Base-by-base conservation (phyloP, 176 grass and related monocot genomes). In the Saccharum officinarum region DNA sequence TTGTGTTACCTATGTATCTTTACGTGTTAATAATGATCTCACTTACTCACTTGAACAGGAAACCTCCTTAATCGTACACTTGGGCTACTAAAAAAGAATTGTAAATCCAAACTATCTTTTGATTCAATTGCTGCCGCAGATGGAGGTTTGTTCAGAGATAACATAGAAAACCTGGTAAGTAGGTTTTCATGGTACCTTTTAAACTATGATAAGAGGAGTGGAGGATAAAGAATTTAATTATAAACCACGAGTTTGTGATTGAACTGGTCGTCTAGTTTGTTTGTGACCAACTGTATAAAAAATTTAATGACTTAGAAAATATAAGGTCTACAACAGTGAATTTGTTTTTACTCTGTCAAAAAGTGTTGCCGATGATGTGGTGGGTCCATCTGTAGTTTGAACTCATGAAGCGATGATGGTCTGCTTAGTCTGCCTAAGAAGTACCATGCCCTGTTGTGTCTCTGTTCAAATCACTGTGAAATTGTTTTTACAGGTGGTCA, bases 31-130 rank as follows among this genome's bases (percentile, higher is more conserved):
- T 86, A 64, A 78, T 52, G 18, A 77, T 82, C 70, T 44, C 10
- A 28, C 85, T 84, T 10, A 62, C 31, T 33, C 31, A 33, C 42
- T 46, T 76, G 33, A 74, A 89, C 86, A 95, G 91, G 96, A 83
- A 98, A 98, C 78, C 96, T 98, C 75, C 93, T 98, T 81, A 98
- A 95, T 71, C 91, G 93, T 45, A 98, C 96, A 18, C 93, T 98
- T 85, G 96, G 96, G 22, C 86, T 98, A 47, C 74, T 98, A 75
- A 98, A 94, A 83, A 98, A 98, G 91, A 95, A 98, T 3, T 98
- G 96, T 78, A 78, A 94, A 34, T 98, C 96, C 70, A 94, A 26
- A 6, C 75, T 98, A 83, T 62, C 69, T 63, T 92, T 91, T 92
- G 93, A 93, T 89, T 94, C 96, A 46, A 78, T 39, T 83, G 73